Evolutionary conservation across 2,329 filamentous ascomycete species (phyloP), one percentile per base, ranked within the genome.

Genomic region (Huntiella savannae): DNA sequence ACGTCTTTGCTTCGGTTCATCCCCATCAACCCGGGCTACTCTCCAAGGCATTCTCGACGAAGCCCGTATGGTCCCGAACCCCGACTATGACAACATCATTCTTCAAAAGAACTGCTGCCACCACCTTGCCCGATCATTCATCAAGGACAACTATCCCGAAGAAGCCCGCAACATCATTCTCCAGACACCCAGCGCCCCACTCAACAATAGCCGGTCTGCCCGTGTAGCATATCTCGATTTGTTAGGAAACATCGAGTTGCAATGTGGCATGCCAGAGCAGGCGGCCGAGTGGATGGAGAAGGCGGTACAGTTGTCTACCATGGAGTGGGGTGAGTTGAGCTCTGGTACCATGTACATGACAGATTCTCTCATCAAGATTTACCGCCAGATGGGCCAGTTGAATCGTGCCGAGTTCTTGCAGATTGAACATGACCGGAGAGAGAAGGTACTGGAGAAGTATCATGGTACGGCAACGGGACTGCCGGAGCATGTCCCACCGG

Each of bases 141-240:
- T 47, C 40, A 49, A 49, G 40, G 48, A 49, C 17, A 43, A 47
- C 40, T 15, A 40, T 19, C 45, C 45, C 4, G 48, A 47, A 15
- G 48, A 46, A 12, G 48, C 48, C 12, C 48, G 48, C 7, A 40
- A 33, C 3, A 34, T 40, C 10, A 16, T 49, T 8, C 43, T 49
- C 3, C 47, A 49, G 17, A 49, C 47, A 5, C 47, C 47, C 17
- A 7, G 22, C 8, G 33, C 47, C 3, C 47, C 47, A 3, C 43
- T 49, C 12, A 49, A 49, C 39, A 49, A 49, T 16, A 45, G 42
- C 15, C 38, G 43, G 2, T 49, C 47, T 8, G 43, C 47, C 22
- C 47, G 47, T 17, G 38, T 49, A 16, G 47, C 45, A n/a, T 49
- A 49, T 35, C 47, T 49, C 13, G 47, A 49, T 22, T 43, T 49